phyloP scores from a whole-genome alignment of 768 basidiomycete species.

The Tricholomella constricta region DNA sequence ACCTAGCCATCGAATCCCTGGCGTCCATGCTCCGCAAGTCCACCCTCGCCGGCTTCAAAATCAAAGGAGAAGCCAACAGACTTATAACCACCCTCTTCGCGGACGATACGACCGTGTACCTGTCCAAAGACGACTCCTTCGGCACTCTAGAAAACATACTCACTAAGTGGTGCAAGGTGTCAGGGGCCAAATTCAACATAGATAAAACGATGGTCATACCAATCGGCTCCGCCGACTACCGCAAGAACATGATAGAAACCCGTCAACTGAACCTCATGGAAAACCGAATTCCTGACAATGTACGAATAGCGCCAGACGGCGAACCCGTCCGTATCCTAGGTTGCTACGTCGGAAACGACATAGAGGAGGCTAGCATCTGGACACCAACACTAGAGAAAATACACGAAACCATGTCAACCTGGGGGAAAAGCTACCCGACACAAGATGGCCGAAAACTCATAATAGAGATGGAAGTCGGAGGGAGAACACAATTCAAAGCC shows the following conservation, averaged over 20 bases:
- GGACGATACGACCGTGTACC: conserved; percentile 42
- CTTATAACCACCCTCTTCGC: conserved; percentile 42
- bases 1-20: conserved; percentile 6
- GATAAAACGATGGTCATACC: conserved; percentile 43
- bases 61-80: conserved; percentile 18
- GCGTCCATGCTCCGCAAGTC: conserved; percentile 30
- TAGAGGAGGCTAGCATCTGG: conserved; percentile 25
- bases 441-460: conserved; percentile 26
- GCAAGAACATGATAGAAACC: conserved; percentile 8
- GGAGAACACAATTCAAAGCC: conserved; percentile 35
- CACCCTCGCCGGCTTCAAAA: conserved; percentile 27
- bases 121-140: conserved; percentile 29
- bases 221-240: conserved; percentile 25
- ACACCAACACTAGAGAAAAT: conserved; percentile 29
- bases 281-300: conserved; percentile 14
- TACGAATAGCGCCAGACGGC: conserved; percentile 31
- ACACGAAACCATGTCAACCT: conserved; percentile 16
- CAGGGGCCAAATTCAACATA: conserved; percentile 43
- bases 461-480: conserved; percentile 27
- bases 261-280: conserved; percentile 6
- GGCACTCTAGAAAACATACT: conserved; percentile 28
- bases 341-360: conserved; percentile 30
- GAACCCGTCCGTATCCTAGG: conserved; percentile 32
- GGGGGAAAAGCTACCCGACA: conserved; percentile 29
- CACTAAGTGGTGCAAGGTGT: conserved; percentile 39